These are phyloP conservation scores for Centaurea solstitialis DNA, from an alignment of 129 eudicot species.

Conservation along the genomic window DNA sequence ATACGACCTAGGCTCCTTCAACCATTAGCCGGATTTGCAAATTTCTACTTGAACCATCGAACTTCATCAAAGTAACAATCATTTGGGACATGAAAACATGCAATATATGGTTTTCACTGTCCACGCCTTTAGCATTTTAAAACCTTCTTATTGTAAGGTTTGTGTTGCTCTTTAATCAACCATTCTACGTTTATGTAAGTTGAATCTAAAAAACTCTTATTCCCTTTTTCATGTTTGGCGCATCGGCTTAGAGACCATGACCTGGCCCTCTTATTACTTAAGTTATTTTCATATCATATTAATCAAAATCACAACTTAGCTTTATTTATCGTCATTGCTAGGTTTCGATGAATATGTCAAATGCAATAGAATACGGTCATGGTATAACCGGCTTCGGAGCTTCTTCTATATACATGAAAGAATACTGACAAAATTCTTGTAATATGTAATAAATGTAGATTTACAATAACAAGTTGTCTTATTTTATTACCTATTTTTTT, in stretches of 20 bases:
- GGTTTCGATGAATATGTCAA: conserved; percentile 1
- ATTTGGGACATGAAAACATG: not conserved
- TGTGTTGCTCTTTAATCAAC: not conserved
- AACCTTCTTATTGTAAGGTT: not conserved
- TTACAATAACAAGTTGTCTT: not conserved
- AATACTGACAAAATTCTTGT: not conserved
- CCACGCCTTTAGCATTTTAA: not conserved
- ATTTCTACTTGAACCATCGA: not conserved
- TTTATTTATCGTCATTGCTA: not conserved
- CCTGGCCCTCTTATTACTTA: not conserved
- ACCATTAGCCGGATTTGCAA: not conserved
- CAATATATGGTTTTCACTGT: not conserved
- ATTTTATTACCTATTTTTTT: not conserved
- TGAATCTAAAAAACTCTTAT: not conserved
- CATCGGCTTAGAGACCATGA: not conserved
- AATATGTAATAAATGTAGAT: not conserved
- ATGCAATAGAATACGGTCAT: not conserved
- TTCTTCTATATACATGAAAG: conserved; percentile 1
- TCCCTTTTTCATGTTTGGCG: not conserved
- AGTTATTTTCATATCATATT: not conserved
- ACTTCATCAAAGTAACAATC: not conserved
- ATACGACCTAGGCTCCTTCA: not conserved
- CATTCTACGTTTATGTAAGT: not conserved
- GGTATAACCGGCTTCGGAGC: conserved; percentile 5
- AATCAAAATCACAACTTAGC: not conserved